Evolutionary conservation across 257 asterid genomes (phyloP).

Genomic region (Rhazya stricta): DNA sequence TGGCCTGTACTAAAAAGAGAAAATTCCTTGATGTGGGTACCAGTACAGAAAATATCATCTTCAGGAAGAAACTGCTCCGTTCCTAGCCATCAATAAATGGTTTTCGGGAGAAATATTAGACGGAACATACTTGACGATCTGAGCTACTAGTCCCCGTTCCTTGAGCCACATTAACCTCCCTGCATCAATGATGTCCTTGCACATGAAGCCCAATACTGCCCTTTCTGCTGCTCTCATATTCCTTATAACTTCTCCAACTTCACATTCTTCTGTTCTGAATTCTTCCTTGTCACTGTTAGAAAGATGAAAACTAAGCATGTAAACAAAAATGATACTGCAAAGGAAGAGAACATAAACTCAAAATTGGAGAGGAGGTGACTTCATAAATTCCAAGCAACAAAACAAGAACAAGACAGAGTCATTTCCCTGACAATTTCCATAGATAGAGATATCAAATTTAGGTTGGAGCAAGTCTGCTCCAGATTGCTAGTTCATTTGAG

Average conservation of each 20-base stretch:
- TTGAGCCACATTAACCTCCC: slow-evolving; percentile 76
- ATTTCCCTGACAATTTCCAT: neutral
- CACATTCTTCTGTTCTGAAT: slow-evolving; percentile 19
- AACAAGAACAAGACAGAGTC: neutral
- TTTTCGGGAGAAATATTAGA: slow-evolving; percentile 74
- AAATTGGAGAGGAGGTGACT: neutral
- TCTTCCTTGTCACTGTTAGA: slow-evolving; percentile 39
- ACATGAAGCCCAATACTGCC: slow-evolving; percentile 75
- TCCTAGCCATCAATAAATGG: slow-evolving; percentile 60
- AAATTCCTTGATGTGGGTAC: no score
- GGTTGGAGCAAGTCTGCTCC: neutral
- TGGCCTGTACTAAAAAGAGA: no score
- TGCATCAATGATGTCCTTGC: slow-evolving; percentile 80
- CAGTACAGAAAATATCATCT: no score
- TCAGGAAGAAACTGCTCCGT: no score
- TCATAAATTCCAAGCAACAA: neutral
- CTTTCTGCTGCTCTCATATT: slow-evolving; percentile 59
- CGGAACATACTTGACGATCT: slow-evolving; percentile 76
- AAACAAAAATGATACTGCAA: neutral
- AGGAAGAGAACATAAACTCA: neutral
- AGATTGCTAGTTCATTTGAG: neutral
- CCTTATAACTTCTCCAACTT: slow-evolving; percentile 56
- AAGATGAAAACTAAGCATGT: slow-evolving; percentile 4
- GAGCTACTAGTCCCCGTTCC: slow-evolving; percentile 45
- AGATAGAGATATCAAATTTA: neutral